Base-by-base conservation (phyloP, 1,284 basidiomycete genomes). In the Takashimella koratensis region DNA sequence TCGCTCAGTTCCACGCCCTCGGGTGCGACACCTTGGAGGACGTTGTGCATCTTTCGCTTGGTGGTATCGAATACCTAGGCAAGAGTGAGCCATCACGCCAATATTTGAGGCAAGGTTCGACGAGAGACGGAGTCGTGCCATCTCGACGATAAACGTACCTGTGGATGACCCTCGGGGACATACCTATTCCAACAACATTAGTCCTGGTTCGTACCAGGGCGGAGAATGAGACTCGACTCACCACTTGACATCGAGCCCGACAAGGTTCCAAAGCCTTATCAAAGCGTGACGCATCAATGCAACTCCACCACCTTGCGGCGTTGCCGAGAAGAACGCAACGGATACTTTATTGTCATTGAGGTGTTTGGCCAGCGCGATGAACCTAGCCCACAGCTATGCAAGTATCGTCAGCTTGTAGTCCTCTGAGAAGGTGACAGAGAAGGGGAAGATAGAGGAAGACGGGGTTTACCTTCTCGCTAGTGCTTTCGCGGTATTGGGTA, bases 231-330 rank as follows among this genome's bases (percentile, higher is more conserved):
- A 21, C 19, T 39, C 27, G n/a, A 68, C 81, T 68, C 67, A 88
- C 89, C 88, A 91, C 60, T 86, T 85, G 59, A 76, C 85, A 65
- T 91, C 56, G 39, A 92, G 83, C 61, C 90, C 89, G 52, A 91
- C 78, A 52, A 84, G 80, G 45, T 81, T 79, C 76, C 88, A 79
- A 77, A 93, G 87, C 52, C 90, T 82, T 71, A 92, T 85, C 64
- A 93, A 76, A 43, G 90, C 90, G 74, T 92, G 90, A 62, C 90
- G 83, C 88, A 92, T 90, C 49, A 93, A 82, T 42, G 90, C 90
- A 58, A 93, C 90, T 73, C 90, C 90, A 71, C 89, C 88, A 84
- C 89, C 90, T 78, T 92, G 90, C 5, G 90, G 90, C 5, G 90
- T 92, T 12, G 88, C 90, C 25, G 86, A 89, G 76, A 92, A 91